Evolutionary conservation across 805 yeast species (phyloP).

Genomic region (Metschnikowia cerradonensis): DNA sequence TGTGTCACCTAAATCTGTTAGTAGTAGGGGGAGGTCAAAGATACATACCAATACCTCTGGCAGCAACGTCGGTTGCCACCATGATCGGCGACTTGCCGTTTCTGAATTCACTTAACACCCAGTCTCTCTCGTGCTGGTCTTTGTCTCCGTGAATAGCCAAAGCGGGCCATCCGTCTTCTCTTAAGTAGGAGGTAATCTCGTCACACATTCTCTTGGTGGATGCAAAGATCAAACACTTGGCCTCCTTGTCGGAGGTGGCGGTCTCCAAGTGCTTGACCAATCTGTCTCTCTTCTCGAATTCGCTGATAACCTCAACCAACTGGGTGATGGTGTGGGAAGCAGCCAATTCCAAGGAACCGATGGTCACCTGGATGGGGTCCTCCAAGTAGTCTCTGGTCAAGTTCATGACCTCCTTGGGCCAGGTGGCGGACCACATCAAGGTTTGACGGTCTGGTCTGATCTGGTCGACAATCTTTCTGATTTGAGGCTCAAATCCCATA

Average conservation of each 20-base stretch:
- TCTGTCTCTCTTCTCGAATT: slow-evolving; percentile 92
- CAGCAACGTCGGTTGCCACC: slow-evolving; percentile 99
- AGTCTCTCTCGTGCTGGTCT: slow-evolving; percentile 96
- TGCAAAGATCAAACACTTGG: slow-evolving; percentile 84
- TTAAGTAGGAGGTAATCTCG: slow-evolving; percentile 83
- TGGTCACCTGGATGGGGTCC: slow-evolving; percentile 93
- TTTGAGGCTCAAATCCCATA: slow-evolving; percentile 99
- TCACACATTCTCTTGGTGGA: slow-evolving; percentile 99
- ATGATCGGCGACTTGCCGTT: slow-evolving; percentile 89
- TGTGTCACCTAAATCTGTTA: slow-evolving; percentile 12
- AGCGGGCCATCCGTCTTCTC: slow-evolving; percentile 98
- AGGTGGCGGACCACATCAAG: slow-evolving; percentile 99
- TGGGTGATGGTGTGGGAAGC: slow-evolving; percentile 97
- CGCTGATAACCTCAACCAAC: slow-evolving; percentile 84
- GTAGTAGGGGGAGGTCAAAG: slow-evolving; percentile 17
- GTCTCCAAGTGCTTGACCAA: slow-evolving; percentile 75
- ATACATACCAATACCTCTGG: slow-evolving; percentile 98
- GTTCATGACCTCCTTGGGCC: slow-evolving; percentile 98
- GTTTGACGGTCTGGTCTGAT: slow-evolving; percentile 99
- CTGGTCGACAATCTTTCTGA: slow-evolving; percentile 95
- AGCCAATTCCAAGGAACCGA: slow-evolving; percentile 92
- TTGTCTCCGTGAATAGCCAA: slow-evolving; percentile 98
- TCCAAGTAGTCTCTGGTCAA: slow-evolving; percentile 86
- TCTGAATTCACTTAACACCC: slow-evolving; percentile 94
- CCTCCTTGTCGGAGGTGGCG: slow-evolving; percentile 64